Conservation (phyloP, 1,139 yeast species). For the Hansenula lynferdii region DNA sequence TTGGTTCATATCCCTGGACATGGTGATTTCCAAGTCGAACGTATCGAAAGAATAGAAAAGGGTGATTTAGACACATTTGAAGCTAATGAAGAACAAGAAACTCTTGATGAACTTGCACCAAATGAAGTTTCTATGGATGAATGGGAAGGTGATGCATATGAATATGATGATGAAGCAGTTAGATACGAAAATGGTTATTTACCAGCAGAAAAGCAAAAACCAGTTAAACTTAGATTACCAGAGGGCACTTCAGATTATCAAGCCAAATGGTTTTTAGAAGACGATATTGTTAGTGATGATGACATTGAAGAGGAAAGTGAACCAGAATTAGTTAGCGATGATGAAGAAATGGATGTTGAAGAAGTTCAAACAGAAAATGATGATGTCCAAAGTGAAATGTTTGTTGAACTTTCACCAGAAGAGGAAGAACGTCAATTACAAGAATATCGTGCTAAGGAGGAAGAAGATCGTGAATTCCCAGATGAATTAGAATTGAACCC, state of each 20-base stretch:
- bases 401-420: slow-evolving; percentile 71
- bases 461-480: slow-evolving; percentile 89
- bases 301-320: slow-evolving; percentile 31
- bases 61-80: slow-evolving; percentile 19
- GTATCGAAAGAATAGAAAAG: slow-evolving; percentile 46
- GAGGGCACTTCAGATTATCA: slow-evolving; percentile 92
- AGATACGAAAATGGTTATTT: slow-evolving; percentile 50
- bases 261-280: slow-evolving; percentile 84
- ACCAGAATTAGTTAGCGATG: slow-evolving; percentile 28
- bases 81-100: slow-evolving; percentile 57
- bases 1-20: slow-evolving; percentile 81
- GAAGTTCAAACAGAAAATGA: slow-evolving; percentile 41
- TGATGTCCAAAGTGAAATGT: slow-evolving; percentile 51
- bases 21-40: slow-evolving; percentile 82
- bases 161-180: slow-evolving; percentile 47
- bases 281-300: slow-evolving; percentile 45
- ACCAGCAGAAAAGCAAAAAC: slow-evolving; percentile 24
- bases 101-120: slow-evolving; percentile 63
- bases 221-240: slow-evolving; percentile 56
- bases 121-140: slow-evolving; percentile 52
- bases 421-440: slow-evolving; percentile 79
- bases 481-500: slow-evolving; percentile 91
- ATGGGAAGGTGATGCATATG: slow-evolving; percentile 37
- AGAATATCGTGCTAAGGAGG: slow-evolving; percentile 62
- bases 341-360: slow-evolving; percentile 30